These are phyloP conservation scores for Xylaria telfairii DNA, from an alignment of 495 filamentous ascomycete species.

Conservation along the genomic window DNA sequence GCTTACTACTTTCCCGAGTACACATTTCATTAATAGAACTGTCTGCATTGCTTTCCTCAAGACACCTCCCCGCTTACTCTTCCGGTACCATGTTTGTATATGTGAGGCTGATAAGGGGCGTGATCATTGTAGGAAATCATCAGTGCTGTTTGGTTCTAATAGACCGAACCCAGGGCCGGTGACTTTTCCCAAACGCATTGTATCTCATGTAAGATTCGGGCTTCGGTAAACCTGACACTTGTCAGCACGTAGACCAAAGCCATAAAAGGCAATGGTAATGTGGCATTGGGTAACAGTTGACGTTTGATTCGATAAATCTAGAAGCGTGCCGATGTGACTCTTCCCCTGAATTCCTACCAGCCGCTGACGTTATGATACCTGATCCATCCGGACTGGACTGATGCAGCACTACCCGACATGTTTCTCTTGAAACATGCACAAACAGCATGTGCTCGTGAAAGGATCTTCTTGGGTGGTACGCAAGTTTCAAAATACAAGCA, in stretches of 20 bases:
- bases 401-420: neutral
- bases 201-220: no score
- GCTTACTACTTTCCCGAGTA: neutral
- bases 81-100: neutral
- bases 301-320: neutral
- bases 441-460: neutral
- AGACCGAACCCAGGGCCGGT: no score
- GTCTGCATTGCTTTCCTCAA: neutral
- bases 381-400: neutral
- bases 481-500: neutral
- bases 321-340: neutral
- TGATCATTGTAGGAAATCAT: neutral
- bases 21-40: neutral
- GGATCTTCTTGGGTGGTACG: neutral
- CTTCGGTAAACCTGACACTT: slow-evolving; percentile 1
- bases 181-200: no score
- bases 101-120: neutral
- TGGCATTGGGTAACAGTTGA: neutral
- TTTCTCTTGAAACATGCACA: slow-evolving; percentile 1
- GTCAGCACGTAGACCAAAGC: neutral
- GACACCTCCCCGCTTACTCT: neutral
- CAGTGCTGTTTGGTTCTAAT: no score
- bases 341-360: neutral
- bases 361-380: neutral
- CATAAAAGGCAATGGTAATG: neutral